Evolutionary conservation across 2,329 filamentous ascomycete genomes (phyloP).

Genomic region (Sordariomycetes sp.): DNA sequence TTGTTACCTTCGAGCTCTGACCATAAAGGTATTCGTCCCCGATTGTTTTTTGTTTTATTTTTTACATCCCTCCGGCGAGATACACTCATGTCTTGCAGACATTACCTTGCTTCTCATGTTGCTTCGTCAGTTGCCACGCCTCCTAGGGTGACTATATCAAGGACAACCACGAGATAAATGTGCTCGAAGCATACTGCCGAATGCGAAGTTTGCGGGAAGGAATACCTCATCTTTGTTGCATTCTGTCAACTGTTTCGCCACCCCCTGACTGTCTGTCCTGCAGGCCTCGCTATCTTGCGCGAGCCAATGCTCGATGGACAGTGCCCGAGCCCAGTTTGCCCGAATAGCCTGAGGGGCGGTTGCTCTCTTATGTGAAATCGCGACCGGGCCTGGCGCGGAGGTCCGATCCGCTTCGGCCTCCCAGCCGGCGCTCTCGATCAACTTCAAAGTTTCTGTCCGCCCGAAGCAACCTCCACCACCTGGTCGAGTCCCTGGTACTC

Average conservation of each 20-base stretch:
- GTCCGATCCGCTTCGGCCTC: not conserved
- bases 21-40: too few species aligned
- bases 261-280: constrained; percentile 36
- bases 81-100: too few species aligned
- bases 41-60: too few species aligned
- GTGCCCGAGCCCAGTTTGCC: constrained; percentile 51
- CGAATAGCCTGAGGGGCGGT: constrained; percentile 46
- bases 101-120: too few species aligned
- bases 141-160: too few species aligned
- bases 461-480: constrained; percentile 62
- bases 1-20: too few species aligned
- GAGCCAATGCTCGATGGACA: constrained; percentile 41
- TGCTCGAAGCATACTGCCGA: constrained; percentile 47
- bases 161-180: constrained; percentile 47
- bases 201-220: constrained; percentile 52
- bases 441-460: constrained; percentile 42
- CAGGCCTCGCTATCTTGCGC: constrained; percentile 25
- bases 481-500: constrained; percentile 82
- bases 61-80: too few species aligned
- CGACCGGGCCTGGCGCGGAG: not conserved
- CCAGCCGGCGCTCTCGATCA: constrained; percentile 1
- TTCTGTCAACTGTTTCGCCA: constrained; percentile 45
- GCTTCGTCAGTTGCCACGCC: too few species aligned
- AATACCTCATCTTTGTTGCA: constrained; percentile 48
- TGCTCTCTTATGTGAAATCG: constrained; percentile 42